Evolutionary conservation across 805 yeast genomes (phyloP), one percentile per base, ranked within the genome.

Genomic region (Wickerhamiella alocasiicola): DNA sequence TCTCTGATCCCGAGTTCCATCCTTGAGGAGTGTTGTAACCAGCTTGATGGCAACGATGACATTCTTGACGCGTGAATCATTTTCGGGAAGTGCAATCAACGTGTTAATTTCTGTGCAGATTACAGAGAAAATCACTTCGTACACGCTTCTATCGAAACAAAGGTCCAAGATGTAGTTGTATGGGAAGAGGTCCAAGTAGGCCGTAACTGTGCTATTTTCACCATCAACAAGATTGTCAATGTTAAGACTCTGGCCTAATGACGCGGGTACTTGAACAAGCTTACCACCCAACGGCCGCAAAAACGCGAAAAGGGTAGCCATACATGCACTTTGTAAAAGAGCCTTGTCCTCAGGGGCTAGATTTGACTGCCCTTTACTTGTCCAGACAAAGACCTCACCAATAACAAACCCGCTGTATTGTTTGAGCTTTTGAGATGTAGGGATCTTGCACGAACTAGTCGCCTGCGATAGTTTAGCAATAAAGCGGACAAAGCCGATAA

Each of bases 361-460:
- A 21, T 55, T 54, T 4, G 72, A 55, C n/a, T 37, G 35, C 5
- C n/a, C 19, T 6, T 65, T 57, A 2, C 61, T 53, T 0, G 59
- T 43, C 2, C 81, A 62, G 19, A 72, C 70, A 48, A 85, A 73
- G 0, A 85, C 72, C 31, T 79, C 81, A 9, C 68, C 61, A n/a
- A 81, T 53, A 11, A 85, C 55, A 50, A 73, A 84, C 40, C 83
- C 88, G 41, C 81, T 56, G 51, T 87, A 88, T 2, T 39, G 49
- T 6, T 25, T 28, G 6, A 41, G 27, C 12, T 28, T 28, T 31
- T 25, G 17, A 13, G 44, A 36, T 5, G 29, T 18, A 11, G 43
- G 39, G 18, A 41, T 37, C n/a, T 16, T 21, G 17, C 18, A 23
- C 6, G 43, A 30, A 11, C 28, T 12, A 1, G 31, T 26, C 3